Base-by-base conservation (phyloP, 164 flowering plant genomes). In the Houttuynia cordata region DNA sequence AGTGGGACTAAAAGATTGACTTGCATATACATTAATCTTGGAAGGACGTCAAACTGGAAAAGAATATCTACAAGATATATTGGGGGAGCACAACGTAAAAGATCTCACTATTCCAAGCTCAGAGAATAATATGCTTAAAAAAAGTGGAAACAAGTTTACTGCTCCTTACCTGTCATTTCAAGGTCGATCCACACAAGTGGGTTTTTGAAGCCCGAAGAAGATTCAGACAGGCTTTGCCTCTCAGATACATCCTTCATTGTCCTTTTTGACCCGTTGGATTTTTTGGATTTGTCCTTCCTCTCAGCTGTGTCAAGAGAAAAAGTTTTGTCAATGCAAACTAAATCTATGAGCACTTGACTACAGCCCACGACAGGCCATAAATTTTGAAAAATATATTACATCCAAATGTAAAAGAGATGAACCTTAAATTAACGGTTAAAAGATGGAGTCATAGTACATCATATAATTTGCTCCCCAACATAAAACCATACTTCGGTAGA, bases 141-240 rank as follows among this genome's bases (percentile, higher is more conserved):
- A 42, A 59, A 15, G 25, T 5, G 53, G 7, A 45, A 41, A 9
- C n/a, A n/a, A 24, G 19, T 23, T 10, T 45, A 17, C 17, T 8
- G 34, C 51, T 49, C 63, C 17, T 24, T 67, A 87, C 98, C 98
- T 58, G 98, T 89, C 98, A 89, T 92, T 77, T 92, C 98, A 74
- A 92, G 74, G 76, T 92, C 98, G 74, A 92, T 89, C 98, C 98
- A 92, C 19, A 86, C 97, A 70, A 92, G 98, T 15, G 98, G 94
- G 61, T 78, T 24, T 73, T 47, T 84, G 75, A 63, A 85, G 47
- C 61, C 79, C 63, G 22, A 68, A 13, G 76, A 55, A 61, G 71
- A 30, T 19, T 41, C 51, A 65, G 20, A 62, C n/a, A 37, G 19
- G 52, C 24, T 60, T 58, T 66, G 73, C 45, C 67, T 51, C 68